These are phyloP conservation scores for Fraxinus floribunda DNA, from an alignment of 305 asterid genomes.

Conservation along the genomic window DNA sequence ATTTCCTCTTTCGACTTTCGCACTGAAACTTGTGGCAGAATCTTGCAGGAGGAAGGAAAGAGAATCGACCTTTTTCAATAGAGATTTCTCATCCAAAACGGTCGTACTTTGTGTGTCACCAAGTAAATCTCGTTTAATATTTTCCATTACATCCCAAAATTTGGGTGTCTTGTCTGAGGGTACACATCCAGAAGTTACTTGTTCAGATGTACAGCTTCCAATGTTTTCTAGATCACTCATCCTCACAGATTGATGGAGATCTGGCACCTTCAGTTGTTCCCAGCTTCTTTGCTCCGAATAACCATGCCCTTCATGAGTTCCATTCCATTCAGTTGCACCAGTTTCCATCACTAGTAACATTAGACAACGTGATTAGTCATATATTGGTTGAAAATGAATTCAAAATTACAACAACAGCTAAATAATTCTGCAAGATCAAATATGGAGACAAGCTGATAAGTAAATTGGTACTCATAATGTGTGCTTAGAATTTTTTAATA, in stretches of 20 bases:
- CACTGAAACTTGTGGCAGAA: constrained; percentile 33
- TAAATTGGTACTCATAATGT: not conserved
- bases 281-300: constrained; percentile 26
- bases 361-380: constrained; percentile 18
- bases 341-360: constrained; percentile 46
- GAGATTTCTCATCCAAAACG: constrained; percentile 65
- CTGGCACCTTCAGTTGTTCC: constrained; percentile 40
- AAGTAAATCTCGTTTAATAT: constrained; percentile 54
- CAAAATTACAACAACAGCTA: not conserved
- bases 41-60: constrained; percentile 69
- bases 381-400: not conserved
- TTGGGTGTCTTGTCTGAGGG: constrained; percentile 54
- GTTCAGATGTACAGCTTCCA: constrained; percentile 56
- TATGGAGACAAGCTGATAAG: not conserved
- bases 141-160: constrained; percentile 57
- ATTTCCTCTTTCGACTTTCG: constrained; percentile 34
- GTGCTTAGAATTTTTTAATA: not conserved
- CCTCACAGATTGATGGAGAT: constrained; percentile 49
- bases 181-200: constrained; percentile 49
- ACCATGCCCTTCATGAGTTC: constrained; percentile 25
- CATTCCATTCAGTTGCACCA: constrained; percentile 39
- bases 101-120: constrained; percentile 51
- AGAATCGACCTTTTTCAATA: constrained; percentile 81
- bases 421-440: not conserved
- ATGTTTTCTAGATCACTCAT: constrained; percentile 64